These are phyloP conservation scores for Diophrys sp. DNA, from an alignment of 73 alveolate genomes.

Conservation along the genomic window DNA sequence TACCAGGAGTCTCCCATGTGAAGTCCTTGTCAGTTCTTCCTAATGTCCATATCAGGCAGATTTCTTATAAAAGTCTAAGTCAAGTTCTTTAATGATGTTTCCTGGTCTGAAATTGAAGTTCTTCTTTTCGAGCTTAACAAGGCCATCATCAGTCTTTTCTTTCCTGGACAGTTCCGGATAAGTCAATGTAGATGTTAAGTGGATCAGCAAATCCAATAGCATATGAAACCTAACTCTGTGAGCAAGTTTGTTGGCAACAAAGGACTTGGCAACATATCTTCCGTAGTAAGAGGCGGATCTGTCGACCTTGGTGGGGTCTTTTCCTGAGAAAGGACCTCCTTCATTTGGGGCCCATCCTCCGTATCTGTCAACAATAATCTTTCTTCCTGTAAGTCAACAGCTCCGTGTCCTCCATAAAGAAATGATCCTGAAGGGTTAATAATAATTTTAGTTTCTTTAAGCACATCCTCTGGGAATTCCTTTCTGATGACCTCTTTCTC, in stretches of 20 bases:
- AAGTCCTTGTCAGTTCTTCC: constrained; percentile 81
- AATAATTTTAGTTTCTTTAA: constrained; percentile 65
- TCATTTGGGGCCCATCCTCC: constrained; percentile 98
- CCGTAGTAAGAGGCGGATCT: constrained; percentile 77
- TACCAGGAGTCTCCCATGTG: constrained; percentile 83
- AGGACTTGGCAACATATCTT: constrained; percentile 78
- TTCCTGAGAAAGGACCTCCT: constrained; percentile 97
- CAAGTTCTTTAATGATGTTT: constrained; percentile 68
- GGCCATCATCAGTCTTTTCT: constrained; percentile 70
- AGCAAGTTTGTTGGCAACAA: constrained; percentile 75
- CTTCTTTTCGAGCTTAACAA: constrained; percentile 62
- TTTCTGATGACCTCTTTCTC: constrained; percentile 72
- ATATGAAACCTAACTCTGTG: constrained; percentile 83
- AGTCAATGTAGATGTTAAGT: constrained; percentile 79
- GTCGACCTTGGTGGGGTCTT: constrained; percentile 96
- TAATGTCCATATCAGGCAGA: constrained; percentile 88
- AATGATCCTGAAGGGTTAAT: constrained; percentile 91
- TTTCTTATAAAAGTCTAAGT: constrained; percentile 66
- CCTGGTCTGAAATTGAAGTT: constrained; percentile 83
- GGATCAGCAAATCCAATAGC: constrained; percentile 92
- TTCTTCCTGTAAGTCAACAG: constrained; percentile 97
- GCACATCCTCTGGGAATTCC: constrained; percentile 69
- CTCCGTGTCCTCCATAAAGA: constrained; percentile 97
- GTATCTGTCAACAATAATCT: constrained; percentile 93
- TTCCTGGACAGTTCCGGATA: constrained; percentile 79